phyloP scores from a whole-genome alignment of 768 basidiomycete species.

The Naganishia onofrii region DNA sequence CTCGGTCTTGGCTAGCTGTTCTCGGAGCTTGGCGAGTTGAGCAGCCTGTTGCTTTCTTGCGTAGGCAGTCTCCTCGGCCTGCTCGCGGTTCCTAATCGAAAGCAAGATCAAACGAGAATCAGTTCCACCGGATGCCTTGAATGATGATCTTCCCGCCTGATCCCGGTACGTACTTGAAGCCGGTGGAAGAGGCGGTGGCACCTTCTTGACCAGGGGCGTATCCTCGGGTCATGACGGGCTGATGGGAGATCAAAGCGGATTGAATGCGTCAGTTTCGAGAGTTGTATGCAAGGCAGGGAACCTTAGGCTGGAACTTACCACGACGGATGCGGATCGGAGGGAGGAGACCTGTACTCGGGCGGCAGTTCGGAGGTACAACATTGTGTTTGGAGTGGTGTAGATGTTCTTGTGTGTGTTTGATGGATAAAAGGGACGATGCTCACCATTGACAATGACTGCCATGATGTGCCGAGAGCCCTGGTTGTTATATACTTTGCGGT shows the following conservation, averaged over 20 bases:
- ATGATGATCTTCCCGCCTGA: too few relatives aligned
- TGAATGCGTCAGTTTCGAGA: background rate
- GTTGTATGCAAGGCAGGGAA: background rate
- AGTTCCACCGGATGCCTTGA: background rate
- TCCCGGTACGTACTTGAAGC: slow-evolving; percentile 28
- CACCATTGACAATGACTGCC: too few relatives aligned
- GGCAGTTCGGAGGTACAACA: slow-evolving; percentile 27
- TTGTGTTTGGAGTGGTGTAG: background rate
- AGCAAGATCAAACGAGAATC: background rate
- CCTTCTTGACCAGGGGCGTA: slow-evolving; percentile 26
- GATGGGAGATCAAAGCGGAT: too few relatives aligned
- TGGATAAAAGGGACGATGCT: too few relatives aligned
- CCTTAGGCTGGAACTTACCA: background rate
- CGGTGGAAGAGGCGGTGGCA: slow-evolving; percentile 18
- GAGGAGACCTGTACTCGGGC: slow-evolving; percentile 9
- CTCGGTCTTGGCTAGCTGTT: slow-evolving; percentile 29
- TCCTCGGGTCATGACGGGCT: slow-evolving; percentile 32
- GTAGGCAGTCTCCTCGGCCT: slow-evolving; percentile 33
- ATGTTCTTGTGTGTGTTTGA: background rate
- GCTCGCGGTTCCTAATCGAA: slow-evolving; percentile 28
- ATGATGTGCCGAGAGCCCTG: too few relatives aligned
- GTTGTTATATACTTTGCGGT: background rate
- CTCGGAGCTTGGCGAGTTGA: slow-evolving; percentile 31
- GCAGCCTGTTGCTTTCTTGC: slow-evolving; percentile 28
- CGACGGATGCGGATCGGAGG: slow-evolving; percentile 17